These are phyloP conservation scores for Citeromyces matritensis DNA, from an alignment of 805 yeast species.

Conservation along the genomic window DNA sequence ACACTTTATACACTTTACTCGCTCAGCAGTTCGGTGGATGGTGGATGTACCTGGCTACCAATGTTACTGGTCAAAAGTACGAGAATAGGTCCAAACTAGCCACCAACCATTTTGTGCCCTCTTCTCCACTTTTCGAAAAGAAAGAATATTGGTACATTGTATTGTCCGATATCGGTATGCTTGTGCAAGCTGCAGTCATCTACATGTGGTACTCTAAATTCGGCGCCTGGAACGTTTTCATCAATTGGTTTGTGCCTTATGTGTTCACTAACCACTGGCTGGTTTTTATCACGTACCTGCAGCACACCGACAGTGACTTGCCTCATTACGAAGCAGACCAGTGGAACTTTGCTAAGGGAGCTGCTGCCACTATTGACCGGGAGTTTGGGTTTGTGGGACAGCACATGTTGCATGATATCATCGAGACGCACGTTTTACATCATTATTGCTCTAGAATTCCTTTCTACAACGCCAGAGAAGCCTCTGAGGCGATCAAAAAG, in stretches of 20 bases:
- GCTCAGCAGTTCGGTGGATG: slow-evolving; percentile 46
- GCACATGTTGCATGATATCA: slow-evolving; percentile 41
- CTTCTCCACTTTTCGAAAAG: slow-evolving; percentile 36
- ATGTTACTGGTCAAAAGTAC: slow-evolving; percentile 41
- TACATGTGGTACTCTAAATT: slow-evolving; percentile 34
- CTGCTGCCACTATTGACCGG: slow-evolving; percentile 52
- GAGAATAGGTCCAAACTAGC: slow-evolving; percentile 24
- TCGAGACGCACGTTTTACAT: slow-evolving; percentile 43
- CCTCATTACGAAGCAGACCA: slow-evolving; percentile 41
- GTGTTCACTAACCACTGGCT: slow-evolving; percentile 50
- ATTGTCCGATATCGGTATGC: slow-evolving; percentile 39
- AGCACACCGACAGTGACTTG: slow-evolving; percentile 44
- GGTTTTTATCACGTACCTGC: slow-evolving; percentile 46
- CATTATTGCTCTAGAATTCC: slow-evolving; percentile 42
- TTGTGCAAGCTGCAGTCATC: slow-evolving; percentile 24
- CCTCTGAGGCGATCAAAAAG: slow-evolving; percentile 31
- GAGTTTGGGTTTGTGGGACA: slow-evolving; percentile 44
- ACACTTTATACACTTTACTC: slow-evolving; percentile 22
- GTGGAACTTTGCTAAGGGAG: slow-evolving; percentile 56
- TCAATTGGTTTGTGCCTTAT: slow-evolving; percentile 47
- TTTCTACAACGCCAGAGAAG: slow-evolving; percentile 39
- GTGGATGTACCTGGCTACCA: slow-evolving; percentile 29
- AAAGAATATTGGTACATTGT: slow-evolving; percentile 40
- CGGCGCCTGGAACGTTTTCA: slow-evolving; percentile 32
- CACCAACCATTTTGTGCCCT: slow-evolving; percentile 39